Evolutionary conservation across 257 asterid genomes (phyloP).

Genomic region (Asclepias syriaca): DNA sequence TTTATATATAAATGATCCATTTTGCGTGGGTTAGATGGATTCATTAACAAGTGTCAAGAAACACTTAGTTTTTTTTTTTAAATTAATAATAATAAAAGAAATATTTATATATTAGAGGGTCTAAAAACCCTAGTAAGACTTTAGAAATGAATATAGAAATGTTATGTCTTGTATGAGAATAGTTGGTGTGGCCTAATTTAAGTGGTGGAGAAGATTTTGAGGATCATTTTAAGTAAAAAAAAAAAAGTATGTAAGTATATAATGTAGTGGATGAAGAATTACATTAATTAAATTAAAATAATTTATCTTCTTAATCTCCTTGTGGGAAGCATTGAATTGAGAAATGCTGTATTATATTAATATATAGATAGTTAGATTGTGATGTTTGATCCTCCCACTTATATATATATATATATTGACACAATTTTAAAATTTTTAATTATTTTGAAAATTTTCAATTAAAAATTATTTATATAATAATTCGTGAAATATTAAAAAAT

Average conservation of each 20-base stretch:
- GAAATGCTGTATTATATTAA: not conserved
- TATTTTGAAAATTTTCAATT: no score
- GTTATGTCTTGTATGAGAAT: no score
- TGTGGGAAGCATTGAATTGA: conserved; percentile 2
- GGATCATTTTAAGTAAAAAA: not conserved
- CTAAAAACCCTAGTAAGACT: not conserved
- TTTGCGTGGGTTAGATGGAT: not conserved
- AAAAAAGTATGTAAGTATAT: no score
- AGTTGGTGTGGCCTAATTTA: conserved; percentile 9
- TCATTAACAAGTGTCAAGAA: not conserved
- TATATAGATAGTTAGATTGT: not conserved
- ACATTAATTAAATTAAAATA: not conserved
- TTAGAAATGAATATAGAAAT: no score
- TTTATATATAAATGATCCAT: not conserved
- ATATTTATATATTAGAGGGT: not conserved
- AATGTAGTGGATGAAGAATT: not conserved
- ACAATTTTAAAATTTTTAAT: no score
- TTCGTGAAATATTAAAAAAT: no score
- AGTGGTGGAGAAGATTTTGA: conserved; percentile 12
- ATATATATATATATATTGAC: no score
- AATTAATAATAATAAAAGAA: not conserved
- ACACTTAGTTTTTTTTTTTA: not conserved
- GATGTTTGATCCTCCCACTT: conserved; percentile 1
- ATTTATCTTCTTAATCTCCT: conserved; percentile 5
- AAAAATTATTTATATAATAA: no score